These are phyloP conservation scores for Suillus discolor DNA, from an alignment of 768 basidiomycete genomes.

Conservation along the genomic window DNA sequence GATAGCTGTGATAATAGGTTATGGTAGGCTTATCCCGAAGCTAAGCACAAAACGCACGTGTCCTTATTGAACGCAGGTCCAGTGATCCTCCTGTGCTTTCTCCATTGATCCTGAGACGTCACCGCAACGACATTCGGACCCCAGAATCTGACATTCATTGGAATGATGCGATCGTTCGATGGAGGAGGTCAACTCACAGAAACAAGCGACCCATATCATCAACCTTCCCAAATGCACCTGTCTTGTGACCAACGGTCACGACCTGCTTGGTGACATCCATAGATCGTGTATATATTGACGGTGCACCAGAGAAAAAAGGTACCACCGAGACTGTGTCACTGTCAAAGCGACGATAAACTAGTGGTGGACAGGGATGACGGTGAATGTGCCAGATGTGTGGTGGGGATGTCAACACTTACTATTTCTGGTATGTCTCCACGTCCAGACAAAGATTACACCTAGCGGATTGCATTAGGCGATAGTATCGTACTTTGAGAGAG, in stretches of 20 bases:
- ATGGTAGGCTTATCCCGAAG: not conserved
- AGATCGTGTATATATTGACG: slow-evolving; percentile 25
- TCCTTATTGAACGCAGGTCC: slow-evolving; percentile 27
- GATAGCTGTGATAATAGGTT: slow-evolving; percentile 16
- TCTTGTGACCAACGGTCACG: slow-evolving; percentile 19
- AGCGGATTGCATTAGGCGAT: not conserved
- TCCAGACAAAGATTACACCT: slow-evolving; percentile 25
- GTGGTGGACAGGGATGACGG: not conserved
- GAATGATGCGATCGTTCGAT: not conserved
- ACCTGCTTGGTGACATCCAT: slow-evolving; percentile 24
- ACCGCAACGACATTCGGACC: slow-evolving; percentile 19
- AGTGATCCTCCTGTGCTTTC: slow-evolving; percentile 21
- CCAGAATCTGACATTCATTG: slow-evolving; percentile 15
- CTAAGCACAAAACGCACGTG: slow-evolving; percentile 17
- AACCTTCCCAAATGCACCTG: slow-evolving; percentile 22
- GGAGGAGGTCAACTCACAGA: slow-evolving; percentile 18
- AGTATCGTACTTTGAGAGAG: not conserved
- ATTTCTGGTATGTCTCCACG: slow-evolving; percentile 25
- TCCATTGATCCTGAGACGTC: slow-evolving; percentile 19
- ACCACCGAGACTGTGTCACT: slow-evolving; percentile 24
- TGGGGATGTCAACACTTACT: slow-evolving; percentile 3
- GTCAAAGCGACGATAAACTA: slow-evolving; percentile 23
- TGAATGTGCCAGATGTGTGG: not conserved
- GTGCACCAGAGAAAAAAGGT: slow-evolving; percentile 21
- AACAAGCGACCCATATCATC: slow-evolving; percentile 15